Evolutionary conservation across 2,329 filamentous ascomycete species (phyloP).

Genomic region (Calonectria naviculata): DNA sequence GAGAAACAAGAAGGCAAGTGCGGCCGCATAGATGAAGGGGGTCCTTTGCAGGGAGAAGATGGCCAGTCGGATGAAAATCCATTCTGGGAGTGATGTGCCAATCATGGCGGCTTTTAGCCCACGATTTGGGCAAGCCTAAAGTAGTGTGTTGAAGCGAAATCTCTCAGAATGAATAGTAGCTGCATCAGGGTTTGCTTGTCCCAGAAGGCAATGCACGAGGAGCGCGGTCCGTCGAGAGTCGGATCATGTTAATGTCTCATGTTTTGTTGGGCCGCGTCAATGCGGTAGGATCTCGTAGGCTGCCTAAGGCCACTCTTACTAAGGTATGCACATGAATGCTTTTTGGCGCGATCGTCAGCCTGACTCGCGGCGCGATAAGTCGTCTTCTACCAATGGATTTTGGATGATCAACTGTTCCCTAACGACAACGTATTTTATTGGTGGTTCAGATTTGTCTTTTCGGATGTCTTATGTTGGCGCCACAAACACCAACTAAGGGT

Average conservation of each 20-base stretch:
- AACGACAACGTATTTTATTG: too few species aligned
- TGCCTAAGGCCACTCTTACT: slow-evolving; percentile 2
- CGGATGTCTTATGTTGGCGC: too few species aligned
- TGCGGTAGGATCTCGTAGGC: neutral
- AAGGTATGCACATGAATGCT: neutral
- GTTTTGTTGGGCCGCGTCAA: neutral
- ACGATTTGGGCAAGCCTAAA: slow-evolving; percentile 10
- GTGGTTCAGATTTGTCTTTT: too few species aligned
- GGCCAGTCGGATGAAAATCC: slow-evolving; percentile 57
- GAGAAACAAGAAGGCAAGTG: slow-evolving; percentile 41
- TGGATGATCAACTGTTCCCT: neutral
- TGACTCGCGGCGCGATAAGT: neutral
- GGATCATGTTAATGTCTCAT: neutral
- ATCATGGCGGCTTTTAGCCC: slow-evolving; percentile 44
- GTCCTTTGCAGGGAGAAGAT: slow-evolving; percentile 58
- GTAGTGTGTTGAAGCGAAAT: neutral
- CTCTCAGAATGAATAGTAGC: neutral
- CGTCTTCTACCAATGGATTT: neutral
- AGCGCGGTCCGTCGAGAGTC: neutral
- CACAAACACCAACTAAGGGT: too few species aligned
- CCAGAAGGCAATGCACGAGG: neutral
- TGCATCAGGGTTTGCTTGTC: neutral
- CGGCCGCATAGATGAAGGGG: slow-evolving; percentile 50
- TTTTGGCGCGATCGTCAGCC: neutral
- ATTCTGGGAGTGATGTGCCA: slow-evolving; percentile 50